Evolutionary conservation across 2,329 filamentous ascomycete species (phyloP).

Genomic region (Phaeoacremonium minimum): DNA sequence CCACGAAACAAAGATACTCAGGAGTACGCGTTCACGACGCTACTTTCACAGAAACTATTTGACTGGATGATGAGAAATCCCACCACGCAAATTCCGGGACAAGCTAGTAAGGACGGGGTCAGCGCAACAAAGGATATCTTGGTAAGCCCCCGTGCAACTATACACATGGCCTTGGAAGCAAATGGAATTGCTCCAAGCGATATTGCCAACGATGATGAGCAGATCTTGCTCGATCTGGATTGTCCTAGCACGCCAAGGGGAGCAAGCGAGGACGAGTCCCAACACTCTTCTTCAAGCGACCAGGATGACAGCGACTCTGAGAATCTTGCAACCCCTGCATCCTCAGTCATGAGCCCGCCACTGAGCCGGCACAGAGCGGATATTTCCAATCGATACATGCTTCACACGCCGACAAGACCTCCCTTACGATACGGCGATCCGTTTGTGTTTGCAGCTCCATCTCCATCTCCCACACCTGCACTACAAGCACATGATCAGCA

Average conservation of each 20-base stretch:
- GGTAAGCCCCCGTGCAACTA: background rate
- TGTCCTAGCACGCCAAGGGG: background rate
- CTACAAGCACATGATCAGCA: no score
- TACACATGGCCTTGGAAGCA: conserved; percentile 8
- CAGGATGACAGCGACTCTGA: conserved; percentile 8
- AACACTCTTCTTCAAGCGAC: background rate
- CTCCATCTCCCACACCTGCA: no score
- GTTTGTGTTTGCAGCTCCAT: no score
- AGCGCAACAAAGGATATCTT: background rate
- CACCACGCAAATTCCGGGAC: conserved; percentile 4
- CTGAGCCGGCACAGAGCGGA: no score
- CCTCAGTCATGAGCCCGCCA: background rate
- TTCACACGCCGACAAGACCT: background rate
- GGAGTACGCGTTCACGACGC: conserved; percentile 18
- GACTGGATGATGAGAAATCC: conserved; percentile 29
- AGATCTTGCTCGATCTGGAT: background rate
- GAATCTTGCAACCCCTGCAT: conserved; percentile 1
- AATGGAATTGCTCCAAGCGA: conserved; percentile 8
- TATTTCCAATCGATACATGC: no score
- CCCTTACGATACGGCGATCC: background rate
- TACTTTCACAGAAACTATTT: conserved; percentile 20
- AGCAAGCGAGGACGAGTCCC: background rate
- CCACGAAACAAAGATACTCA: conserved; percentile 20
- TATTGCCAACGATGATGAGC: background rate
- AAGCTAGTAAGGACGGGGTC: conserved; percentile 4